Percentiles rank a stretch among this genome's conserved stretches.
Conservation (phyloP, 345 rosid species). For the Raphanus sativus region DNA sequence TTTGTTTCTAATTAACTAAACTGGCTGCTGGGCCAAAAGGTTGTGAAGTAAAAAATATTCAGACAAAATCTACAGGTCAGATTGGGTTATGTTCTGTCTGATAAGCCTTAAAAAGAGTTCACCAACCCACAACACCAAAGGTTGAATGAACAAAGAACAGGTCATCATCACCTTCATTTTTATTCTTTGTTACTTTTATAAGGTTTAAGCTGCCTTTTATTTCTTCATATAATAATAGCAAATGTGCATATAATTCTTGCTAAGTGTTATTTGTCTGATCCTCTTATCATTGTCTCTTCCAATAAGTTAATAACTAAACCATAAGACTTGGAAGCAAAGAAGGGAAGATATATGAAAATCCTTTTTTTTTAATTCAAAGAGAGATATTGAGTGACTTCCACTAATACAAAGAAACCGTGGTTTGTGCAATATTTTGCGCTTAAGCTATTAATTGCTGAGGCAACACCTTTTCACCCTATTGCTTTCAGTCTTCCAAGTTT, state of each 20-base stretch:
- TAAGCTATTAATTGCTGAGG: conserved; percentile 58
- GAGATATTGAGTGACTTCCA: conserved; percentile 60
- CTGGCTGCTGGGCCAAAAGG: too few species aligned
- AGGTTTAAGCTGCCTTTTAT: conserved; percentile 12
- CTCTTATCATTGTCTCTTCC: conserved; percentile 4
- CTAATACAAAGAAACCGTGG: conserved; percentile 42
- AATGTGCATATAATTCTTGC: background rate
- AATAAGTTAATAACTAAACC: conserved; percentile 30
- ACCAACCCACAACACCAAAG: conserved; percentile 37
- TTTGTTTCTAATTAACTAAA: too few species aligned
- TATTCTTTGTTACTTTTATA: conserved; percentile 22
- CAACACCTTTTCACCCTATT: conserved; percentile 35
- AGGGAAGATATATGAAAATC: conserved; percentile 20
- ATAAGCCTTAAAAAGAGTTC: conserved; percentile 19
- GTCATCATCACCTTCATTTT: conserved; percentile 22
- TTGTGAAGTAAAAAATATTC: background rate
- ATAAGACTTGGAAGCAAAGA: conserved; percentile 43
- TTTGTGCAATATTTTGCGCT: conserved; percentile 68
- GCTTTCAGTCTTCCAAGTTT: conserved; percentile 21
- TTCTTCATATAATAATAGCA: background rate
- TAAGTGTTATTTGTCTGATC: conserved; percentile 10
- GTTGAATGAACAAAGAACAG: conserved; percentile 33
- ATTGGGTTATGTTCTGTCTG: conserved; percentile 35
- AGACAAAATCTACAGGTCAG: conserved; percentile 33
- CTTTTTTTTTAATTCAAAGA: conserved; percentile 17